Percentiles rank a stretch among this genome's conserved stretches.
These are phyloP conservation scores for Cercophora sp. DNA, from an alignment of 495 filamentous ascomycete genomes.

Conservation along the genomic window DNA sequence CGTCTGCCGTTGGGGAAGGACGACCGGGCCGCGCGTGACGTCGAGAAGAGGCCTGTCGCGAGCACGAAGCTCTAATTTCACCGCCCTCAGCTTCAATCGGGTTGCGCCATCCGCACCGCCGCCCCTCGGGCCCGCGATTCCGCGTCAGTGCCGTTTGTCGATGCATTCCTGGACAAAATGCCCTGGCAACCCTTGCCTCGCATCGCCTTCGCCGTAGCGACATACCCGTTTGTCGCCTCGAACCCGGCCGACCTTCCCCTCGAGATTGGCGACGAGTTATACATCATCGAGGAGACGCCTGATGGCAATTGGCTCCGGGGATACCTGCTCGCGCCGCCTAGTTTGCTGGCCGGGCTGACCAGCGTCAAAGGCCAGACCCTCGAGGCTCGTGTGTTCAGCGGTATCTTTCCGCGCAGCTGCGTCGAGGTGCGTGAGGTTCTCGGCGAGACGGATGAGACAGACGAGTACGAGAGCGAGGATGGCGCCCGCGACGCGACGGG, in stretches of 20 bases:
- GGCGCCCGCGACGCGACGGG: conserved; percentile 25
- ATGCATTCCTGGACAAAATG: conserved; percentile 54
- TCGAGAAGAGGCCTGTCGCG: not conserved
- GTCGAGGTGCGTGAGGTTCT: conserved; percentile 76
- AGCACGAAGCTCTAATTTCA: not conserved
- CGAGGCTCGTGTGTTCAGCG: conserved; percentile 92
- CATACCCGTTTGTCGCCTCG: conserved; percentile 83
- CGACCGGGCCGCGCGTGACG: not conserved
- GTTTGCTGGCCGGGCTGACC: conserved; percentile 85
- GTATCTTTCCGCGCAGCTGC: conserved; percentile 91
- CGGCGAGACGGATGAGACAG: conserved; percentile 52
- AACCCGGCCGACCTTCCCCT: conserved; percentile 90
- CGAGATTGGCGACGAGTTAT: conserved; percentile 95
- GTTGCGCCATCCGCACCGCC: not conserved
- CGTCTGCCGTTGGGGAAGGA: not conserved
- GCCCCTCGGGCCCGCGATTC: not conserved
- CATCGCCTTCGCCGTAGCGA: conserved; percentile 95
- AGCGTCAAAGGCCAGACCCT: conserved; percentile 88
- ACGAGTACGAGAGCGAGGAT: conserved; percentile 39
- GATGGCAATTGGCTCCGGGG: conserved; percentile 90
- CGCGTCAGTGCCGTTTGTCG: conserved; percentile 11
- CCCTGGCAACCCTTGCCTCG: conserved; percentile 95
- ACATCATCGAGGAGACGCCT: conserved; percentile 91
- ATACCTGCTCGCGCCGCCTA: conserved; percentile 91
- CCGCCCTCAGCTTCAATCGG: not conserved